Conservation (phyloP, 345 rosid genomes). For the Nephelium lappaceum region DNA sequence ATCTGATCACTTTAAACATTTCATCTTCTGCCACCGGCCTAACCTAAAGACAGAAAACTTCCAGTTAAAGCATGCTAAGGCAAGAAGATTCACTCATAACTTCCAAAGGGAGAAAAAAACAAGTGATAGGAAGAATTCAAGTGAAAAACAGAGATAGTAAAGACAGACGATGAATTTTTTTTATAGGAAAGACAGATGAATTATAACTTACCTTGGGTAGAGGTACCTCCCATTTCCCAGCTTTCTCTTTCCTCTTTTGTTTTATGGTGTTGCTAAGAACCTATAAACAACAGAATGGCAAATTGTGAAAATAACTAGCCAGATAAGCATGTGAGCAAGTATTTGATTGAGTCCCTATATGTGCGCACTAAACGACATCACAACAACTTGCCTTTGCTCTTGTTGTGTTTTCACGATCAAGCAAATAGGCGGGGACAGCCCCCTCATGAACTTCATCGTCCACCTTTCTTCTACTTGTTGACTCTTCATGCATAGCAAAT, state of each 20-base stretch:
- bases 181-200: background rate
- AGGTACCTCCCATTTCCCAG: slow-evolving; percentile 99
- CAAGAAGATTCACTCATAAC: background rate
- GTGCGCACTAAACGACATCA: background rate
- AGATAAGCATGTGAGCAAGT: slow-evolving; percentile 65
- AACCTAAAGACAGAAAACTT: slow-evolving; percentile 51
- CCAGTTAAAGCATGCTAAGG: background rate
- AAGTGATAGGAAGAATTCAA: background rate
- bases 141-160: background rate
- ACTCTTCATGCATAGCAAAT: slow-evolving; percentile 93
- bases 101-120: background rate
- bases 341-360: background rate
- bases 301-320: slow-evolving; percentile 26
- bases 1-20: slow-evolving; percentile 82
- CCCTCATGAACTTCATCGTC: slow-evolving; percentile 90
- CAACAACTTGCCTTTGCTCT: slow-evolving; percentile 57
- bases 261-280: slow-evolving; percentile 90
- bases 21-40: slow-evolving; percentile 99
- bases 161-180: background rate
- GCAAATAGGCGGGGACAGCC: slow-evolving; percentile 87
- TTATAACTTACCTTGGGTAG: slow-evolving; percentile 63
- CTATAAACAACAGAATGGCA: slow-evolving; percentile 36
- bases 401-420: slow-evolving; percentile 89
- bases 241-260: slow-evolving; percentile 94
- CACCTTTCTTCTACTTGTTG: slow-evolving; percentile 72